Conservation (phyloP, 129 eudicot species). For the Oenanthe sinensis region DNA sequence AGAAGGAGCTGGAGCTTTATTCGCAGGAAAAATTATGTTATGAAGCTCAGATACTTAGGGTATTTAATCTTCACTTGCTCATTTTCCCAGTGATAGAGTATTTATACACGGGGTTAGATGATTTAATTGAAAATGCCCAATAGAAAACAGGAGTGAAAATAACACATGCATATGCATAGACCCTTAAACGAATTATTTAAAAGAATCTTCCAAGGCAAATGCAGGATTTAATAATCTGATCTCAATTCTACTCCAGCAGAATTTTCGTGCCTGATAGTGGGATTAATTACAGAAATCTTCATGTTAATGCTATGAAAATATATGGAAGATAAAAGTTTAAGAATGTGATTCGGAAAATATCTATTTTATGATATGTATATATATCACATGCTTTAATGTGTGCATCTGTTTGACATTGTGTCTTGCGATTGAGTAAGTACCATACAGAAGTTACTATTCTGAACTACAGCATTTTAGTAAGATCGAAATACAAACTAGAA, state of each 20-base stretch:
- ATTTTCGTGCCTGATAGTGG: background rate
- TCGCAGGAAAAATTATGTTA: constrained; percentile 83
- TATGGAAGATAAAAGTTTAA: background rate
- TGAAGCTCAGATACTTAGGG: constrained; percentile 95
- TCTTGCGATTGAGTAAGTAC: background rate
- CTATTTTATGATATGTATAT: background rate
- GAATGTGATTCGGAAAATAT: background rate
- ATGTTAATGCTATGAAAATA: background rate
- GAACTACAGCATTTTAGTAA: background rate
- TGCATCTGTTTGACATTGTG: background rate
- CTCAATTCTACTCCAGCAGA: background rate
- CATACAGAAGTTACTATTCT: background rate
- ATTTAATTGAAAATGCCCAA: background rate
- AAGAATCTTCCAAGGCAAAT: background rate
- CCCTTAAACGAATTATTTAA: background rate
- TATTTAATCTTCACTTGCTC: constrained; percentile 16
- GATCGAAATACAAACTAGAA: background rate
- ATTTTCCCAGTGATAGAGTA: no score
- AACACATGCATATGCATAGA: background rate
- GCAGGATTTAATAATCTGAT: background rate
- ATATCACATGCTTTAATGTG: background rate
- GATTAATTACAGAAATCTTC: background rate
- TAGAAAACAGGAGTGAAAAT: background rate
- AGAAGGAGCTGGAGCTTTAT: constrained; percentile 66
- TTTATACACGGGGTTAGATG: background rate